phyloP scores from a whole-genome alignment of 2,329 filamentous ascomycete genomes.

The Aspergillus felis region DNA sequence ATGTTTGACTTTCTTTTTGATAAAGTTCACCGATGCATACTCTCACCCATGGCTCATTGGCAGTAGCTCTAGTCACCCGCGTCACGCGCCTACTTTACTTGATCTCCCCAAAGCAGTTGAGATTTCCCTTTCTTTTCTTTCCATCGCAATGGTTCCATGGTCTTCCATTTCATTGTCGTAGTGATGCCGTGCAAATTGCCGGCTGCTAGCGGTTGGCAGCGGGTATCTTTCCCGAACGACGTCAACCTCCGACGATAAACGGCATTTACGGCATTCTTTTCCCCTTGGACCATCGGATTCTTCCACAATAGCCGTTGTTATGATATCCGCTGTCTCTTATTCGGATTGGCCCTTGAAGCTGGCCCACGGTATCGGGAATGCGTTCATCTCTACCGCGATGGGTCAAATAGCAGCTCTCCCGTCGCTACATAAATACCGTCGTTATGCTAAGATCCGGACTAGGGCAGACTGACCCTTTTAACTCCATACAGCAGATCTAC shows the following conservation, averaged over 20 bases:
- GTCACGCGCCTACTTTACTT: not conserved
- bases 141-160: not conserved
- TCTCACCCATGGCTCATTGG: not conserved
- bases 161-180: not conserved
- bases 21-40: not conserved
- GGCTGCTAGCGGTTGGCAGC: not conserved
- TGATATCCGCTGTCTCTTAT: not conserved
- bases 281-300: not conserved
- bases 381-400: not conserved
- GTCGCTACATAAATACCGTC: not conserved
- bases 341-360: not conserved
- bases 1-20: not conserved
- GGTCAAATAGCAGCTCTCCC: not conserved
- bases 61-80: not conserved
- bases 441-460: not conserved
- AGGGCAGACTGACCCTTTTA: not conserved
- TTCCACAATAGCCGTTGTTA: not conserved
- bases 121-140: not conserved
- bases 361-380: not conserved
- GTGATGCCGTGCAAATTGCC: not conserved
- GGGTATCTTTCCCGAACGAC: not conserved
- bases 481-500: not conserved
- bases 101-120: not conserved
- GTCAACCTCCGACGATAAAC: not conserved
- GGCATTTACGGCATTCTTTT: not conserved